A percentile compares a stretch with the other conserved stretches of the same genome.
phyloP scores from a whole-genome alignment of 305 asterid species.

The Coffea humblotiana region DNA sequence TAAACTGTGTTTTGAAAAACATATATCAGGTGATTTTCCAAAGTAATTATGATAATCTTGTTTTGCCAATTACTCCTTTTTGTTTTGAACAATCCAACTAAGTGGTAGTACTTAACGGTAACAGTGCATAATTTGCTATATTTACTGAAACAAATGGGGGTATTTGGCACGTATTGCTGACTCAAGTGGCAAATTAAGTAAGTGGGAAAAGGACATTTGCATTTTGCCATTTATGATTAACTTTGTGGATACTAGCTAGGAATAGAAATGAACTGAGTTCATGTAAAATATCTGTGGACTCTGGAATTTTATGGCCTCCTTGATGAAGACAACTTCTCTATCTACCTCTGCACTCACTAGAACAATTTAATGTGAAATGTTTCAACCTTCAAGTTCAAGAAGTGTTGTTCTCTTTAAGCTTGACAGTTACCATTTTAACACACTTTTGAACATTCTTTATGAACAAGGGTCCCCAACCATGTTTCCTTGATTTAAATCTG shows the following conservation, averaged over 20 bases:
- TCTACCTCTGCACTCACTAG: neutral
- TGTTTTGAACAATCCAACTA: neutral
- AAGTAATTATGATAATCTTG: neutral
- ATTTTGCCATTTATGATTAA: neutral
- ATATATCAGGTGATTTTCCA: neutral
- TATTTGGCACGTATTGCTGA: neutral
- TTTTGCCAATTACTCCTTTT: neutral
- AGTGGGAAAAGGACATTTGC: neutral
- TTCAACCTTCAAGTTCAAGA: neutral
- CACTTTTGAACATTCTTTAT: constrained; percentile 5
- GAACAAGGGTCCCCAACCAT: constrained; percentile 9
- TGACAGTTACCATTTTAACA: neutral
- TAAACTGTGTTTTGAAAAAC: too few relatives aligned
- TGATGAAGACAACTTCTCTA: neutral
- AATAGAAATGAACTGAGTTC: neutral
- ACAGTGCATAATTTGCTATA: neutral
- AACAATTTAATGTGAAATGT: neutral
- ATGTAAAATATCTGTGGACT: neutral
- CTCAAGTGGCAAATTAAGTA: neutral
- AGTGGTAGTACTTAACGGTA: neutral
- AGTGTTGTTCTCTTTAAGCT: neutral
- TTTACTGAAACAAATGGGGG: neutral
- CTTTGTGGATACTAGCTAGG: neutral
- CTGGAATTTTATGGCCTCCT: neutral
- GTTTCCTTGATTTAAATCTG: neutral